Evolutionary conservation across 2,329 filamentous ascomycete genomes (phyloP).

Genomic region (Fusarium chaquense): DNA sequence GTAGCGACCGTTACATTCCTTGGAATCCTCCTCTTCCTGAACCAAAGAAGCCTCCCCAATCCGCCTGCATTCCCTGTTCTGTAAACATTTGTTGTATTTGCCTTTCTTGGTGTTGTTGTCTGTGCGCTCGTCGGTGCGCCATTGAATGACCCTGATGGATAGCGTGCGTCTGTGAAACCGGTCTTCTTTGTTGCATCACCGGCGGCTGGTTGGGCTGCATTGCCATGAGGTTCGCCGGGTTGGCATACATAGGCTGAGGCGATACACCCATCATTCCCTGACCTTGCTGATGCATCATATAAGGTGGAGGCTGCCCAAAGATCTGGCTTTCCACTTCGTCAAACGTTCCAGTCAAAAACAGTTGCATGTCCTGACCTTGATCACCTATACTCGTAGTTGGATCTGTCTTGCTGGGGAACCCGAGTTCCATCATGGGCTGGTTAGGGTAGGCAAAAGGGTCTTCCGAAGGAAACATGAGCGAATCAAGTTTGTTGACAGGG

Average conservation of each 20-base stretch:
- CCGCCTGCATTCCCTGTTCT: slow-evolving; percentile 59
- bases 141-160: slow-evolving; percentile 45
- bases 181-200: slow-evolving; percentile 44
- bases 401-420: slow-evolving; percentile 54
- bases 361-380: slow-evolving; percentile 55
- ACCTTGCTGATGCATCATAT: slow-evolving; percentile 66
- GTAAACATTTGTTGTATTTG: slow-evolving; percentile 65
- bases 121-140: slow-evolving; percentile 42
- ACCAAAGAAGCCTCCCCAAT: slow-evolving; percentile 62
- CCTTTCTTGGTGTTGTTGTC: slow-evolving; percentile 53
- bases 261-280: slow-evolving; percentile 59
- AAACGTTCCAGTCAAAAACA: slow-evolving; percentile 65
- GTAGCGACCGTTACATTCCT: slow-evolving; percentile 55
- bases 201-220: slow-evolving; percentile 53
- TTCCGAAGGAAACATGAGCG: slow-evolving; percentile 83
- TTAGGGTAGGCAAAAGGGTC: slow-evolving; percentile 86
- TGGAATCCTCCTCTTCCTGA: slow-evolving; percentile 58
- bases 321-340: slow-evolving; percentile 80
- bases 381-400: slow-evolving; percentile 52
- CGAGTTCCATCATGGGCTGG: slow-evolving; percentile 75
- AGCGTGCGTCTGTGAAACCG: slow-evolving; percentile 41
- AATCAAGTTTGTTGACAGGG: slow-evolving; percentile 75
- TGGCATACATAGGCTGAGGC: slow-evolving; percentile 57
- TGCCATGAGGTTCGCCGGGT: slow-evolving; percentile 57
- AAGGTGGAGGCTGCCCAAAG: slow-evolving; percentile 77